A percentile compares a stretch with the other conserved stretches of the same genome.
These are phyloP conservation scores for Apium graveolens DNA, from an alignment of 129 eudicot genomes.

Conservation along the genomic window DNA sequence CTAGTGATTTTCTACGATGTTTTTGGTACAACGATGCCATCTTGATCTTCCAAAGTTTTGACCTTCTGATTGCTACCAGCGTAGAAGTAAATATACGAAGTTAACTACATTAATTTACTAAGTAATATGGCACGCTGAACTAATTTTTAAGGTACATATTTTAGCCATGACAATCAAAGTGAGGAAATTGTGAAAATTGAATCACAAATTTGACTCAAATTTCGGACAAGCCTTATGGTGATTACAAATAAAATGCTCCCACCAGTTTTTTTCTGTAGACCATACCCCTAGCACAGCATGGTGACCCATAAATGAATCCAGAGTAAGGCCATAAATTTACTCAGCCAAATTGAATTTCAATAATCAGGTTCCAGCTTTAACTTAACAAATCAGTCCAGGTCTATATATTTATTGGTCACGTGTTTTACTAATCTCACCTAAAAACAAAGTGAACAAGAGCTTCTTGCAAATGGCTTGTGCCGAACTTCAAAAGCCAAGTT, in stretches of 20 bases:
- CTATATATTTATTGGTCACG: not conserved
- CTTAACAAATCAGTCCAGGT: not conserved
- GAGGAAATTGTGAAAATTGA: too few relatives aligned
- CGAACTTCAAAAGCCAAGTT: not conserved
- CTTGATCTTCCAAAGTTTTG: not conserved
- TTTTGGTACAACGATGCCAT: not conserved
- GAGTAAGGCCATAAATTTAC: not conserved
- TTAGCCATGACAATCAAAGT: not conserved
- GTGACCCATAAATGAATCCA: not conserved
- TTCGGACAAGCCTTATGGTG: not conserved
- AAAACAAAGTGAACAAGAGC: not conserved
- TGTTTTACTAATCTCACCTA: not conserved
- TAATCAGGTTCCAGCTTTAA: not conserved
- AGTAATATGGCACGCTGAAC: too few relatives aligned
- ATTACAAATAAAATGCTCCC: too few relatives aligned
- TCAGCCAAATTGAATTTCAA: not conserved
- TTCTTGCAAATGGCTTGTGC: not conserved
- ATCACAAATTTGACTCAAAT: not conserved
- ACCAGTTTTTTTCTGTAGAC: not conserved
- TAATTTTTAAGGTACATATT: not conserved
- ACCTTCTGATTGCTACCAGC: not conserved
- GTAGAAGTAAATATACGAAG: not conserved
- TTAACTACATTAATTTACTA: not conserved
- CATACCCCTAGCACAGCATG: not conserved
- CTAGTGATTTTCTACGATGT: not conserved